Base-by-base conservation (phyloP, 2,329 filamentous ascomycete species). In the Cercospora sojina region DNA sequence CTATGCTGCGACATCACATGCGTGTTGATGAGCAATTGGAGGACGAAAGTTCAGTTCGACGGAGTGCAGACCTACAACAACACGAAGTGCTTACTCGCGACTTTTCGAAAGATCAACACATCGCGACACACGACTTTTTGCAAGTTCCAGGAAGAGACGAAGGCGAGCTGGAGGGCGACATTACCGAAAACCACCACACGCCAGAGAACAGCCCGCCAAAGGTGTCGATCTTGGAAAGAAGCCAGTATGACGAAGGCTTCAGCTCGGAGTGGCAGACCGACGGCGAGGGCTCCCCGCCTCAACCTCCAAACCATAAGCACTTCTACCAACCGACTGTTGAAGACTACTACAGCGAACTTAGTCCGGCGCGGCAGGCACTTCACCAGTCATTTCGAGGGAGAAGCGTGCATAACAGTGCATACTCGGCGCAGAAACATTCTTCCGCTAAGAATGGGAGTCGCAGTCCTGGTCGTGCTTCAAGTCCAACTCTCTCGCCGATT, bases 251-350 rank as follows among this genome's bases (percentile, higher is more conserved):
- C n/a, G 70, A 71, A 38, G 64, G 67, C 7, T 73, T 70, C 49
- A 73, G 69, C 47, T 76, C 74, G 2, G 72, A 74, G 25, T 76
- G 74, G 74, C 69, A 76, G 38, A 73, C 74, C 10, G 74, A 76
- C 53, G 70, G 66, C 12, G 71, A 71, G 18, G 68, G 67, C 9
- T 74, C 72, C 9, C 73, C 74, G 9, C 75, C 73, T 5, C 62
- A 67, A n/a, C 73, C 71, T 13, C 71, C 68, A 12, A 64, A 62
- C 12, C 70, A 74, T 38, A 75, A 72, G 60, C 69, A 74, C 12
- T 72, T 76, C 31, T 65, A 75, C 16, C 76, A 77, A 63, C 75
- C 76, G 9, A 77, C 74, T 7, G 76, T 76, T 3, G 76, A 77
- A 63, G 76, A 77, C 51, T 77, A 77, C 67, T 70, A 76, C 69